These are phyloP conservation scores for Punctularia strigosozonata DNA, from an alignment of 768 basidiomycete species.

Conservation along the genomic window DNA sequence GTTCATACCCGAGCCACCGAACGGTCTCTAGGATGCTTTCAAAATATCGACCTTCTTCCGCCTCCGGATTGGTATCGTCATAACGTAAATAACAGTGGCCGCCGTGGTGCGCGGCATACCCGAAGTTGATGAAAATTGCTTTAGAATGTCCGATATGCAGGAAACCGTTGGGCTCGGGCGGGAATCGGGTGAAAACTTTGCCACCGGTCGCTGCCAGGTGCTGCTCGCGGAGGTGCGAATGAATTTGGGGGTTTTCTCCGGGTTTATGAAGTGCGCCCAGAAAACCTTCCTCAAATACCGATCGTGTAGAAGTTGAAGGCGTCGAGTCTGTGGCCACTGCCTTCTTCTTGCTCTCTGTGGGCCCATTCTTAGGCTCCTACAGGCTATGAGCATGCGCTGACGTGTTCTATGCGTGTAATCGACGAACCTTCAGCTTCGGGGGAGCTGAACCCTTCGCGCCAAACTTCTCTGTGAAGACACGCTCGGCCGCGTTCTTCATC, in stretches of 20 bases:
- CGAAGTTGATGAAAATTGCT: slow-evolving; percentile 96
- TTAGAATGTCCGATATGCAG: slow-evolving; percentile 96
- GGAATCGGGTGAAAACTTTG: slow-evolving; percentile 89
- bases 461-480: slow-evolving; percentile 51
- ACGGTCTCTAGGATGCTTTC: slow-evolving; percentile 93
- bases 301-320: slow-evolving; percentile 30
- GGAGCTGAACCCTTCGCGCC: slow-evolving; percentile 61
- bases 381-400: background rate
- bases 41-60: slow-evolving; percentile 92
- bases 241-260: slow-evolving; percentile 85
- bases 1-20: slow-evolving; percentile 95
- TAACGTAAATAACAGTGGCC: slow-evolving; percentile 91
- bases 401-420: too few species aligned
- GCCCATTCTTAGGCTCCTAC: slow-evolving; percentile 42
- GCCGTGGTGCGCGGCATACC: slow-evolving; percentile 91
- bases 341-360: slow-evolving; percentile 18
- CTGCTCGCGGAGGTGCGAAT: slow-evolving; percentile 61
- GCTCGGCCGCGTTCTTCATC: slow-evolving; percentile 72
- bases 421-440: slow-evolving; percentile 50
- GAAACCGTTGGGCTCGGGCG: slow-evolving; percentile 96
- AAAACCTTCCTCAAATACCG: slow-evolving; percentile 92
- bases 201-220: slow-evolving; percentile 77
- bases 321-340: slow-evolving; percentile 23
- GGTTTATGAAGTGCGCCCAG: slow-evolving; percentile 86
- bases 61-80: slow-evolving; percentile 98